A percentile compares a stretch with the other conserved stretches of the same genome.
phyloP scores from a whole-genome alignment of 1,284 basidiomycete genomes.

The Stygiomarasmius scandens region DNA sequence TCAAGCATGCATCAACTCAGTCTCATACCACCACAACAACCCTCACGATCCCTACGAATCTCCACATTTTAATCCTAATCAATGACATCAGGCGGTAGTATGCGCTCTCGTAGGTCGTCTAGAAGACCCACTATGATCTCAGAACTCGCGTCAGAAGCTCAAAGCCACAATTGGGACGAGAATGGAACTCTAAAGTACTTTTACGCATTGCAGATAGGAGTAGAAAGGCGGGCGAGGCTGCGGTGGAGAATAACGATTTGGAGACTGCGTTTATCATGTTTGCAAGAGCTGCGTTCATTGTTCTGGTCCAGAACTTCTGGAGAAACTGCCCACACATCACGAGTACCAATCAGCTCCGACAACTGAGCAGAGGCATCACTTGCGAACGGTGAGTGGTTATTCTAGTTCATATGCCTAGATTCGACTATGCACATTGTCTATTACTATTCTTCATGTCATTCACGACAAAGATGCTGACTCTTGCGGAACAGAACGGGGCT shows the following conservation, averaged over 20 bases:
- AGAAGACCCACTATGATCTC: constrained; percentile 50
- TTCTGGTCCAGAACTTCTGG: no score
- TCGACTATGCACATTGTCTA: neutral
- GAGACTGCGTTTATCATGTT: constrained; percentile 61
- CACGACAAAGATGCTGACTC: neutral
- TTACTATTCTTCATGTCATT: neutral
- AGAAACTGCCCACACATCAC: constrained; percentile 59
- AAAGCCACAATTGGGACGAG: constrained; percentile 50
- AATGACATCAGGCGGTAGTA: constrained; percentile 3
- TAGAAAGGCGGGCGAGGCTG: constrained; percentile 47
- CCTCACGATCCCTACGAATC: neutral
- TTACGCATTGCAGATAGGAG: constrained; percentile 57
- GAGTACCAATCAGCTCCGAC: constrained; percentile 52
- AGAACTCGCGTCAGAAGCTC: constrained; percentile 56
- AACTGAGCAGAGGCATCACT: constrained; percentile 51
- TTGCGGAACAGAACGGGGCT: constrained; percentile 62
- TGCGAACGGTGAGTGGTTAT: constrained; percentile 50
- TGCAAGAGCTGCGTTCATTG: constrained; percentile 63
- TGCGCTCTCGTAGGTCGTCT: constrained; percentile 6
- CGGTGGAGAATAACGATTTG: constrained; percentile 46
- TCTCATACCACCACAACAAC: constrained; percentile 2
- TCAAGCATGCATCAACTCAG: neutral
- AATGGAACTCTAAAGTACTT: constrained; percentile 54
- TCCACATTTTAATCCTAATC: neutral
- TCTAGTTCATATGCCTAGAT: constrained; percentile 5